Evolutionary conservation across 352 stramenopile species (phyloP).

Genomic region (Phytopythium cucurbitacearum): DNA sequence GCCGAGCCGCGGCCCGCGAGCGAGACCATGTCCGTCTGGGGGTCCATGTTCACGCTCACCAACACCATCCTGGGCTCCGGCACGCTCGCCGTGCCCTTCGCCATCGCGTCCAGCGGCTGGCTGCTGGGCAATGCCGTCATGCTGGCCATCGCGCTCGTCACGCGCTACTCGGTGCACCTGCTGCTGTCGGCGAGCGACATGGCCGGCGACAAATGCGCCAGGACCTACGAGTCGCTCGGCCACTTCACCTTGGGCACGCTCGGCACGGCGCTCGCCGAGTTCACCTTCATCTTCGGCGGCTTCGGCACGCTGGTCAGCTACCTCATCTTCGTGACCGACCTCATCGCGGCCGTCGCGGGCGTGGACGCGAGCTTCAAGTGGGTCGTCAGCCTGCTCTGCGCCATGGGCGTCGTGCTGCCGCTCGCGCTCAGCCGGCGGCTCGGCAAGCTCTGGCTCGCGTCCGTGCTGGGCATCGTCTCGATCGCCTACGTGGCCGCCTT

Average conservation of each 20-base stretch:
- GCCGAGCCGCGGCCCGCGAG: slow-evolving; percentile 17
- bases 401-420: slow-evolving; percentile 42
- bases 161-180: slow-evolving; percentile 71
- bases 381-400: slow-evolving; percentile 39
- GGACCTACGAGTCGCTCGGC: slow-evolving; percentile 72
- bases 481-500: slow-evolving; percentile 20
- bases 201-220: slow-evolving; percentile 51
- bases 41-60: slow-evolving; percentile 68
- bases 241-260: slow-evolving; percentile 67
- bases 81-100: slow-evolving; percentile 67
- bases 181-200: slow-evolving; percentile 59
- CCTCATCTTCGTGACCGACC: slow-evolving; percentile 78
- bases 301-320: slow-evolving; percentile 81
- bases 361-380: slow-evolving; percentile 40
- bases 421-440: slow-evolving; percentile 55
- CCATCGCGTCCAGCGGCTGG: slow-evolving; percentile 69
- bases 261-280: slow-evolving; percentile 60
- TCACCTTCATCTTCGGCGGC: slow-evolving; percentile 83
- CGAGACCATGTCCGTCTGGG: slow-evolving; percentile 45
- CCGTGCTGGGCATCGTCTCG: slow-evolving; percentile 3
- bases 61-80: slow-evolving; percentile 78
- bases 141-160: slow-evolving; percentile 65
- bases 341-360: slow-evolving; percentile 42
- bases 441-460: slow-evolving; percentile 32
- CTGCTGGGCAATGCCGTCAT: slow-evolving; percentile 63